phyloP scores from a whole-genome alignment of 345 rosid species.

The Anastatica hierochuntica region DNA sequence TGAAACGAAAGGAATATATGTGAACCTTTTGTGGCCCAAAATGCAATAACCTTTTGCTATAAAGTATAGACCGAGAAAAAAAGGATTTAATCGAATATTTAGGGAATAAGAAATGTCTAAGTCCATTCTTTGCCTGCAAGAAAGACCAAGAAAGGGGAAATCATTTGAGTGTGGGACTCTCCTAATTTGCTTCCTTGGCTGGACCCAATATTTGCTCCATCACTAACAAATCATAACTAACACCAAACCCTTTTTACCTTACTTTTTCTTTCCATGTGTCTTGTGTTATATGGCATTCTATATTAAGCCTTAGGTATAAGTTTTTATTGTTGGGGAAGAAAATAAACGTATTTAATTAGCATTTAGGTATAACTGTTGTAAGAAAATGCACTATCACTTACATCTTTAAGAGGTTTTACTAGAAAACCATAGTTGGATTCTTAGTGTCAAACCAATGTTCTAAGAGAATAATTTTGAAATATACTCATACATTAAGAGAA shows the following conservation, averaged over 20 bases:
- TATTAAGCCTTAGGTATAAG: constrained; percentile 6
- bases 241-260: constrained; percentile 11
- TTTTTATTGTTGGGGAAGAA: not conserved
- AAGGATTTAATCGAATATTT: not conserved
- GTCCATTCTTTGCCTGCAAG: constrained; percentile 17
- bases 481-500: not conserved
- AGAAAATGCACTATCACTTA: not conserved
- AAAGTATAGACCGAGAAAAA: not conserved
- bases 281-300: not conserved
- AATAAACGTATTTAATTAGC: no score
- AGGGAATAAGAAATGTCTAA: constrained; percentile 5
- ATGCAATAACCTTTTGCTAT: not conserved
- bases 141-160: constrained; percentile 17
- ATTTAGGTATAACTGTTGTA: not conserved
- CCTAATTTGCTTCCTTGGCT: not conserved
- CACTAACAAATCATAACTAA: constrained; percentile 13
- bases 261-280: constrained; percentile 11
- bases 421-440: not conserved
- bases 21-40: not conserved
- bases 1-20: not conserved
- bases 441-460: no score
- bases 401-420: not conserved
- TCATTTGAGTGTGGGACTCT: constrained; percentile 27
- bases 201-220: not conserved
- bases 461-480: no score